Conservation (phyloP, 2,329 filamentous ascomycete species). For the Apiospora arundinis region DNA sequence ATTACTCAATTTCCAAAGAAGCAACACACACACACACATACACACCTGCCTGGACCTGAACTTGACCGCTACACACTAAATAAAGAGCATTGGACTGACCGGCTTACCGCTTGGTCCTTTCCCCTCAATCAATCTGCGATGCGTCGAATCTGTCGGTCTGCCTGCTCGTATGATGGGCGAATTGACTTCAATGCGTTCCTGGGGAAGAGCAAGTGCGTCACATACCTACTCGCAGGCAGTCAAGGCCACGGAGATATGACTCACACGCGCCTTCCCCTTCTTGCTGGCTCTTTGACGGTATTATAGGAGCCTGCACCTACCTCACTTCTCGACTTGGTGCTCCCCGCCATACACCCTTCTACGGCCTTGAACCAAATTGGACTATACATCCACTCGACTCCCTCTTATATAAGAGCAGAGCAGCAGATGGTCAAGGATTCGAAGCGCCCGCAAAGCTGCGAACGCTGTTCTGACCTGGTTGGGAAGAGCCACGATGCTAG, state of each 20-base stretch:
- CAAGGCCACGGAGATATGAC: neutral
- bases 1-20: conserved; percentile 8
- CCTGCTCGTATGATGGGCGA: neutral
- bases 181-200: neutral
- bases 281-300: neutral
- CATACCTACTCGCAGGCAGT: too few relatives aligned
- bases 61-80: neutral
- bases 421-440: neutral
- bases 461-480: neutral
- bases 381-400: neutral
- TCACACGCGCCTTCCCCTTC: neutral
- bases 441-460: neutral
- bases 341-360: neutral
- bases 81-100: neutral
- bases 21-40: too few relatives aligned
- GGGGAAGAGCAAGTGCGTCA: neutral
- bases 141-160: neutral
- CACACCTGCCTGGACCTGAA: neutral
- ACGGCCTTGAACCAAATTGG: neutral
- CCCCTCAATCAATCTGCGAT: neutral
- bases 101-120: neutral
- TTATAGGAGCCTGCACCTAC: neutral
- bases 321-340: neutral
- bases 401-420: neutral
- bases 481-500: neutral